phyloP scores from a whole-genome alignment of 176 grass and related monocot species.

The Bonia amplexicaulis region DNA sequence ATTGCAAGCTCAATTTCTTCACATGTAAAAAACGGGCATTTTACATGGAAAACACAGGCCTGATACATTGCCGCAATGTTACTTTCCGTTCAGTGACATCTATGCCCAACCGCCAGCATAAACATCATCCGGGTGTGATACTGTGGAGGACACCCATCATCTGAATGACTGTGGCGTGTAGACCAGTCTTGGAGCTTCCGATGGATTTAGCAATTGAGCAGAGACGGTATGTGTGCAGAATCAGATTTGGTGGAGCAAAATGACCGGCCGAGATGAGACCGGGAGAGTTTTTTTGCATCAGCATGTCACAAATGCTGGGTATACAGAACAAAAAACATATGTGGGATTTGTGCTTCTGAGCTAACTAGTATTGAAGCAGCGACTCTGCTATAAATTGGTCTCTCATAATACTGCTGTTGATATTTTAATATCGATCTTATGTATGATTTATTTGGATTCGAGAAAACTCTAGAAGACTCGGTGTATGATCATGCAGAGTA shows the following conservation, averaged over 20 bases:
- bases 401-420: background rate
- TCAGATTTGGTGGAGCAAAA: background rate
- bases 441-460: too few species aligned
- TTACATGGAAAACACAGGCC: background rate
- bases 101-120: background rate
- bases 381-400: background rate
- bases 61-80: background rate
- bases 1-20: background rate
- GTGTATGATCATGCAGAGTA: too few species aligned
- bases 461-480: too few species aligned
- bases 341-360: background rate
- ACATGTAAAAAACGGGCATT: background rate
- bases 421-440: too few species aligned
- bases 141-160: background rate
- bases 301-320: background rate
- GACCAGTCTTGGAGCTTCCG: background rate
- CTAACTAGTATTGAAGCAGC: background rate
- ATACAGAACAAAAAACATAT: background rate
- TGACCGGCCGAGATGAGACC: background rate
- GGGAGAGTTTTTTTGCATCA: background rate
- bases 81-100: background rate
- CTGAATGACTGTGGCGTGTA: background rate
- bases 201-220: background rate
- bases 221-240: background rate
- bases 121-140: background rate